These are phyloP conservation scores for Micractinium conductrix DNA, from an alignment of 139 green algal genomes.

Conservation along the genomic window DNA sequence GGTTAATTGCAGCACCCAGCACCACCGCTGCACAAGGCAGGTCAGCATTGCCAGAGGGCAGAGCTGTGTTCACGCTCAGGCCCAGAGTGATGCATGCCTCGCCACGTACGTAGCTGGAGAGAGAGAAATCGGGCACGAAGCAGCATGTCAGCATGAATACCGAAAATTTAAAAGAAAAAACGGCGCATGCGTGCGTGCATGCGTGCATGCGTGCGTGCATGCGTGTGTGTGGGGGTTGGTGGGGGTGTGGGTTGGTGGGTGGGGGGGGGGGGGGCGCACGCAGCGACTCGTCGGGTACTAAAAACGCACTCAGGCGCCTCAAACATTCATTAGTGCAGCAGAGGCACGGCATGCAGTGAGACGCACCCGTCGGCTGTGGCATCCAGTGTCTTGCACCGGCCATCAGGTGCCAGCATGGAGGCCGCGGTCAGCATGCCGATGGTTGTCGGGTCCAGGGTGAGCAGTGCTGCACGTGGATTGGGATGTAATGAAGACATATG, in stretches of 20 bases:
- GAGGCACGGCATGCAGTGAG: not conserved
- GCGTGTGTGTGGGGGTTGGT: no score
- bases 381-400: slow-evolving; percentile 54
- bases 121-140: no score
- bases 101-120: slow-evolving; percentile 78
- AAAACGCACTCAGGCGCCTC: no score
- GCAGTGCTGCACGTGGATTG: slow-evolving; percentile 56
- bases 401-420: slow-evolving; percentile 54
- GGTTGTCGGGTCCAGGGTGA: slow-evolving; percentile 68
- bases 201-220: no score
- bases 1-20: slow-evolving; percentile 75
- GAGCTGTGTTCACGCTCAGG: not conserved
- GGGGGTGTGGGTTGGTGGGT: no score
- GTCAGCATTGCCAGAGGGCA: not conserved
- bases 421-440: slow-evolving; percentile 59
- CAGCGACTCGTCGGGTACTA: no score
- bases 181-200: no score
- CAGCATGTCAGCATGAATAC: no score
- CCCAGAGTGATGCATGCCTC: slow-evolving; percentile 70
- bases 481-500: no score
- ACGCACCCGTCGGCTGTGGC: slow-evolving; percentile 50
- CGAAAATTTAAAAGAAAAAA: no score
- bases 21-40: slow-evolving; percentile 46
- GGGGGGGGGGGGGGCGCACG: no score
- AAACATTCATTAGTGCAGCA: no score